phyloP scores from a whole-genome alignment of 164 flowering plant species.

The Annona cherimola region DNA sequence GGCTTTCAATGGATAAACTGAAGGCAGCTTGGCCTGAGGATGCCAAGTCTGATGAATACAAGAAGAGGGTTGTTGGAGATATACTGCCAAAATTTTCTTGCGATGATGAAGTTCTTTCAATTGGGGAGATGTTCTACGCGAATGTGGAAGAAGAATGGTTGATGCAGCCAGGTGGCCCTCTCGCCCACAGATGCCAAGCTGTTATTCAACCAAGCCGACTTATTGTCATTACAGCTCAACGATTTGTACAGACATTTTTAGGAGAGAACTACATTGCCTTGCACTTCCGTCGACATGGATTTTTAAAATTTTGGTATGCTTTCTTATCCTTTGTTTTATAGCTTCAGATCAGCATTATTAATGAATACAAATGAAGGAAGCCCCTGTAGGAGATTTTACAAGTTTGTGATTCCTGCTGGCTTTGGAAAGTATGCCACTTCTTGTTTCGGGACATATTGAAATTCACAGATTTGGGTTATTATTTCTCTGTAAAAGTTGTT shows the following conservation, averaged over 20 bases:
- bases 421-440: too few species aligned
- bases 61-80: slow-evolving; percentile 49
- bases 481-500: too few species aligned
- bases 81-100: slow-evolving; percentile 56
- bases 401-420: too few species aligned
- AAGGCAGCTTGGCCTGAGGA: slow-evolving; percentile 80
- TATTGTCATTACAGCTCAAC: slow-evolving; percentile 83
- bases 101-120: slow-evolving; percentile 69
- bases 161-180: slow-evolving; percentile 96
- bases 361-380: too few species aligned
- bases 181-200: slow-evolving; percentile 80
- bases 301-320: slow-evolving; percentile 86
- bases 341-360: neutral
- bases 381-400: too few species aligned
- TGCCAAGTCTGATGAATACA: slow-evolving; percentile 48
- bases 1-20: slow-evolving; percentile 62
- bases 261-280: slow-evolving; percentile 72
- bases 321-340: neutral
- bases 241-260: slow-evolving; percentile 90
- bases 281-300: slow-evolving; percentile 94
- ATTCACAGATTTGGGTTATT: too few species aligned
- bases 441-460: too few species aligned
- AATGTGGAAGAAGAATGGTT: slow-evolving; percentile 86
- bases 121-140: slow-evolving; percentile 92
- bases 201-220: slow-evolving; percentile 79